Evolutionary conservation across 225 moss, liverwort and hornwort genomes (phyloP), one percentile per base, ranked within the genome.

Genomic region (Takakia lepidozioides): DNA sequence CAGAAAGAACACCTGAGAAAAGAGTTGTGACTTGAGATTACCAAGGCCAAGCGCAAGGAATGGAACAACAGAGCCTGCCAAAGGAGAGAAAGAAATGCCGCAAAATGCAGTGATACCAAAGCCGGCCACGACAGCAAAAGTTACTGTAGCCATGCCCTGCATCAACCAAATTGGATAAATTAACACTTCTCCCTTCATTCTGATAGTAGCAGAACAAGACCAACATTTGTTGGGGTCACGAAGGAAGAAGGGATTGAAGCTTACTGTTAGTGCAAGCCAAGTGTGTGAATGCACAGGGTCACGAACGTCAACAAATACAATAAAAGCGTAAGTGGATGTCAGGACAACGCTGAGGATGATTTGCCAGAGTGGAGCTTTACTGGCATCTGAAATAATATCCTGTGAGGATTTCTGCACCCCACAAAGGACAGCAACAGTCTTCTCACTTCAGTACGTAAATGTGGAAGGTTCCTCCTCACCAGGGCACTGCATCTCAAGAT

Each of bases 21-120:
- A n/a, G n/a, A n/a, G n/a, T n/a, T n/a, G n/a, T n/a, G n/a, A n/a
- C n/a, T n/a, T n/a, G n/a, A n/a, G n/a, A 58, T 54, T 53, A 95
- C 90, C 93, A 24, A 95, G 66, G 21, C 90, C 93, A 27, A 95
- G 80, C 1, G 93, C 86, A 43, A 95, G 81, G 57, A 90, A 95
- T 2, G 93, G 93, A 55, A 95, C 93, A 1, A 95, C 93, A 8
- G 86, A 90, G 29, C 93, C 90, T 39, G 90, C 90, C 39, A 95
- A 66, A 0, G 93, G 93, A 14, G 93, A 87, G 20, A 80, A 90
- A 10, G 84, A 64, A 49, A 95, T 95, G 58, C 84, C 84, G 46
- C 80, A 59, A 3, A 84, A 58, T 48, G 90, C 72, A 10, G 90
- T 82, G 4, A 85, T 62, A 34, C 93, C 93, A 54, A 95, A 95